These are phyloP conservation scores for Microdochium trichocladiopsis DNA, from an alignment of 2,329 filamentous ascomycete genomes.

Conservation along the genomic window DNA sequence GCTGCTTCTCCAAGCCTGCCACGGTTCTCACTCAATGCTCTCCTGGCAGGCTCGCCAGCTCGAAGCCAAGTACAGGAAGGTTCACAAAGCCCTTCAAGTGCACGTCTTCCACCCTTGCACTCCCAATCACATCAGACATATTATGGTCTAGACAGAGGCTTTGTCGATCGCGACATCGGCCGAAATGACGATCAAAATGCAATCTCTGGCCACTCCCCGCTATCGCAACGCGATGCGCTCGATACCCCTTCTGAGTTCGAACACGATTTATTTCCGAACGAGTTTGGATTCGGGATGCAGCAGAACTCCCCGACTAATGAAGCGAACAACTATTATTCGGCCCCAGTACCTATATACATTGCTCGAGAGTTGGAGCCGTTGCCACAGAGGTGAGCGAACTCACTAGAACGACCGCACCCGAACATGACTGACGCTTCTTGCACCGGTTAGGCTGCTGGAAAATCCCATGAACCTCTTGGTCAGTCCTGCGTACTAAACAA, in stretches of 20 bases:
- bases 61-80: constrained; percentile 13
- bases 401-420: constrained; percentile 3
- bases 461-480: constrained; percentile 75
- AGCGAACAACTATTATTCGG: constrained; percentile 61
- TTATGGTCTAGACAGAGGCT: constrained; percentile 67
- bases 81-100: constrained; percentile 11
- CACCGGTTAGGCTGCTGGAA: constrained; percentile 48
- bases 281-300: constrained; percentile 40
- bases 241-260: constrained; percentile 18
- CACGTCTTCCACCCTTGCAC: constrained; percentile 14
- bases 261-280: constrained; percentile 26
- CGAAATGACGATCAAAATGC: constrained; percentile 65
- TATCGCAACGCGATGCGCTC: constrained; percentile 16
- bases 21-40: constrained; percentile 57
- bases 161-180: constrained; percentile 61
- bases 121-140: constrained; percentile 19
- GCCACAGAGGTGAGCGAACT: constrained; percentile 28
- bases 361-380: constrained; percentile 40
- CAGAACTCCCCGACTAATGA: constrained; percentile 45
- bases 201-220: constrained; percentile 37
- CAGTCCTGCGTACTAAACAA: constrained; percentile 9
- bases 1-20: constrained; percentile 15
- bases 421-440: constrained; percentile 44
- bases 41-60: constrained; percentile 47
- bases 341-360: constrained; percentile 56